Evolutionary conservation across 2,329 filamentous ascomycete genomes (phyloP).

Genomic region (Phaeosphaeriaceae sp.): DNA sequence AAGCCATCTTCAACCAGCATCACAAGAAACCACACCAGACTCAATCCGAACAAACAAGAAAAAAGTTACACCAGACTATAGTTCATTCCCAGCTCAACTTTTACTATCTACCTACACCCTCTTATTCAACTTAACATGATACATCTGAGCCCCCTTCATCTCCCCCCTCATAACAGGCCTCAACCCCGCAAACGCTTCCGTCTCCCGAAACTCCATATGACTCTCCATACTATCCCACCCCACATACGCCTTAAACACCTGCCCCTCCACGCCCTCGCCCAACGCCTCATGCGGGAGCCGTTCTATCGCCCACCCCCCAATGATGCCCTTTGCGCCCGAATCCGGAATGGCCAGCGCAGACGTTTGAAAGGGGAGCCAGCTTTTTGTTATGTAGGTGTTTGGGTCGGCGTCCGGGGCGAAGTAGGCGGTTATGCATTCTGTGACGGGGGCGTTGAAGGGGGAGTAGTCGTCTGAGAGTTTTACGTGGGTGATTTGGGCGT

Average conservation of each 20-base stretch:
- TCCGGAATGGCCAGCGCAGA: conserved; percentile 40
- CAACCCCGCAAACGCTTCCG: conserved; percentile 52
- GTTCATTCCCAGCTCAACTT: not conserved
- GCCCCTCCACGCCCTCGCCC: conserved; percentile 36
- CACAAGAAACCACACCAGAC: no score
- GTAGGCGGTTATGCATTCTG: conserved; percentile 56
- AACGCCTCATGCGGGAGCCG: conserved; percentile 22
- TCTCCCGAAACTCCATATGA: conserved; percentile 56
- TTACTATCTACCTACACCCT: not conserved
- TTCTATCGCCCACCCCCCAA: conserved; percentile 48
- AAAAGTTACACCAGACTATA: no score
- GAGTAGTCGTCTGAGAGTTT: conserved; percentile 28
- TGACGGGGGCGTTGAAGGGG: conserved; percentile 52
- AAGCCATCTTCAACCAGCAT: no score
- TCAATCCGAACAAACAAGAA: no score
- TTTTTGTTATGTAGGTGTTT: conserved; percentile 29
- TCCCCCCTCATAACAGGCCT: conserved; percentile 53
- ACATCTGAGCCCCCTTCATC: conserved; percentile 52
- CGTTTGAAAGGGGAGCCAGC: conserved; percentile 49
- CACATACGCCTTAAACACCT: conserved; percentile 52
- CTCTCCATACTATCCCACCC: conserved; percentile 61
- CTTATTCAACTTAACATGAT: conserved; percentile 34
- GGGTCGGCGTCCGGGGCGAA: conserved; percentile 46
- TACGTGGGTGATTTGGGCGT: conserved; percentile 43
- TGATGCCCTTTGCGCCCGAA: conserved; percentile 15